Conservation (phyloP, 2,329 filamentous ascomycete species). For the Colletotrichum australisinense region DNA sequence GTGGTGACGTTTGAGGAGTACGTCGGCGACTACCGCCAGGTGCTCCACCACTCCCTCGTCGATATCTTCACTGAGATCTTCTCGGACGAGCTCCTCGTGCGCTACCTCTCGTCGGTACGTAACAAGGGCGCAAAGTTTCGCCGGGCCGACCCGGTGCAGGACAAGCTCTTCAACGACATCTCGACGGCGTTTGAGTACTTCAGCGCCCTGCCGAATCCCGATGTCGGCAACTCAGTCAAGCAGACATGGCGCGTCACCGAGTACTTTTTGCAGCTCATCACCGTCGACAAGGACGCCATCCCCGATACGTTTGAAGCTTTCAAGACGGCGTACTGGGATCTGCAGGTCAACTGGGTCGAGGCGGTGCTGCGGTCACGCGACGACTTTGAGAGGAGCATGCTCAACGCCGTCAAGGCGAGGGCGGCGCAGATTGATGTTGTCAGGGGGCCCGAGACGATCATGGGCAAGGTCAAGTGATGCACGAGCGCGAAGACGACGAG, state of each 20-base stretch:
- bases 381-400: slow-evolving; percentile 92
- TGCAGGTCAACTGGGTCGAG: slow-evolving; percentile 96
- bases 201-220: slow-evolving; percentile 74
- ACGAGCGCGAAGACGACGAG: too few relatives aligned
- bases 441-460: slow-evolving; percentile 89
- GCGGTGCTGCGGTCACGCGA: slow-evolving; percentile 87
- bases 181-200: slow-evolving; percentile 93
- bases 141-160: slow-evolving; percentile 85
- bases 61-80: slow-evolving; percentile 96
- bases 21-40: slow-evolving; percentile 84
- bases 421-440: slow-evolving; percentile 88
- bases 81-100: slow-evolving; percentile 87
- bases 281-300: slow-evolving; percentile 77
- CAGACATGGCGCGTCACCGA: slow-evolving; percentile 94
- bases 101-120: slow-evolving; percentile 85
- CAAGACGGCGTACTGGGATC: slow-evolving; percentile 90
- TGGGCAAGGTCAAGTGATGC: slow-evolving; percentile 85
- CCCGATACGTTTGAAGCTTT: slow-evolving; percentile 85
- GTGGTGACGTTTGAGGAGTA: slow-evolving; percentile 97
- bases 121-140: slow-evolving; percentile 94
- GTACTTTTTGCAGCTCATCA: slow-evolving; percentile 83
- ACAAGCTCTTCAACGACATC: slow-evolving; percentile 95
- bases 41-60: slow-evolving; percentile 86
- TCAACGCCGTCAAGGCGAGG: slow-evolving; percentile 87
- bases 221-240: slow-evolving; percentile 81